These are phyloP conservation scores for Pichia exigua DNA, from an alignment of 805 yeast species.

Conservation along the genomic window DNA sequence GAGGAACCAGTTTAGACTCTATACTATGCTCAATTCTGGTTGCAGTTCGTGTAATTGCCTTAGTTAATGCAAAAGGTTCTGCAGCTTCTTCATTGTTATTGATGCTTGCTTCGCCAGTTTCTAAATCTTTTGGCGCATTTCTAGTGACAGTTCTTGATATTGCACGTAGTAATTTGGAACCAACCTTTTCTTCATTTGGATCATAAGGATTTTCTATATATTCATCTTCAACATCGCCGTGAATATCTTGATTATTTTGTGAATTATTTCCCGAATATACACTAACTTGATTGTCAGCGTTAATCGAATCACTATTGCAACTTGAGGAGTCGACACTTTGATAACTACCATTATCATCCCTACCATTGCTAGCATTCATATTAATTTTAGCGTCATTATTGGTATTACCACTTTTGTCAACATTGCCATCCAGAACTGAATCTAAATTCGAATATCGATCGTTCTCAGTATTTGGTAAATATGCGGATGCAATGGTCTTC, in stretches of 20 bases:
- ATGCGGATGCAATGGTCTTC: constrained; percentile 44
- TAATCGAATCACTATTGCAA: background rate
- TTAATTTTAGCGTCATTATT: background rate
- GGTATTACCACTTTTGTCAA: constrained; percentile 20
- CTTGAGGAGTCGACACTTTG: constrained; percentile 9
- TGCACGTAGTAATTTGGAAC: constrained; percentile 20
- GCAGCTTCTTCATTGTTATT: constrained; percentile 9
- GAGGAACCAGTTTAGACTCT: constrained; percentile 10
- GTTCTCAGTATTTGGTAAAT: constrained; percentile 6
- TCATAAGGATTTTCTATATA: constrained; percentile 23
- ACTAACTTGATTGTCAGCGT: constrained; percentile 15
- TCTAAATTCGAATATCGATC: constrained; percentile 9
- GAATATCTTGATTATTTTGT: constrained; percentile 3
- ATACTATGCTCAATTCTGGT: constrained; percentile 16
- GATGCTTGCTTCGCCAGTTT: background rate
- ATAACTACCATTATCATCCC: constrained; percentile 23
- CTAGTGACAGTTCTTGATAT: constrained; percentile 19
- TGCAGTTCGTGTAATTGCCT: constrained; percentile 18
- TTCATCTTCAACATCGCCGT: constrained; percentile 17
- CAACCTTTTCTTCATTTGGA: constrained; percentile 20
- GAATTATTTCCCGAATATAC: background rate
- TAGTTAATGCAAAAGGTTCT: constrained; percentile 15
- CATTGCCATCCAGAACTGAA: constrained; percentile 12
- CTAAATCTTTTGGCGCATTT: constrained; percentile 3
- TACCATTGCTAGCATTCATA: constrained; percentile 2